Evolutionary conservation across 345 rosid species (phyloP), one percentile per base, ranked within the genome.

Genomic region (Abelmoschus esculentus): DNA sequence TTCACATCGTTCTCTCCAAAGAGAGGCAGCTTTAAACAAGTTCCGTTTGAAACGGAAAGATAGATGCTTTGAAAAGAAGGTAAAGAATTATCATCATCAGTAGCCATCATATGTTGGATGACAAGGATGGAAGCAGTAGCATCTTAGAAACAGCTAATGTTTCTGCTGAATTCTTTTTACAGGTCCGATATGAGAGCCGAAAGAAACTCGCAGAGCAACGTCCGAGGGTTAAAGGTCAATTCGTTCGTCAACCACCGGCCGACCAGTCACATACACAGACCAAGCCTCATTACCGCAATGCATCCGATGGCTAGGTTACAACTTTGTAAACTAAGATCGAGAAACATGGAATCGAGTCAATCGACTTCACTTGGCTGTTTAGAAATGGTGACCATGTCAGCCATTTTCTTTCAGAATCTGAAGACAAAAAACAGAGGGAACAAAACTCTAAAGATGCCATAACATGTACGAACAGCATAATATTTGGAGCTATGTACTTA

Each of bases 1-100:
- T 78, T 56, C 77, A 0, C 84, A 78, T 32, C 83, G 81, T 13
- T 84, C 95, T 46, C 74, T 72, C 14, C 90, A 84, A 79, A 88
- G 99, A 70, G 96, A 91, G 83, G 99, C 91, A 1, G 99, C 99
- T 73, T 78, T 95, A 28, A 87, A 22, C 42, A 95, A 91, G 81
- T 95, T 95, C 74, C 87, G 99, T 26, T 52, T 88, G 85, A 95
- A 95, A 84, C 92, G 97, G 14, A 95, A 95, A 70, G 99, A 91
- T 56, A 85, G 99, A 71, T 95, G 97, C 81, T 95, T 73, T 59
- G 96, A 88, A 67, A 95, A 91, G 82, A 95, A 88, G 99, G 99
- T 95, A 85, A 34, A 50, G 40, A 68, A 73, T 34, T 67, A 22
- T 22, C 26, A 12, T 61, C 55, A 17, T 47, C 18, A 53, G 3